A percentile compares a stretch with the other conserved stretches of the same genome.
Evolutionary conservation across 371 early-diverging fungal species (phyloP).

Genomic region (Capniomyces stellatus): DNA sequence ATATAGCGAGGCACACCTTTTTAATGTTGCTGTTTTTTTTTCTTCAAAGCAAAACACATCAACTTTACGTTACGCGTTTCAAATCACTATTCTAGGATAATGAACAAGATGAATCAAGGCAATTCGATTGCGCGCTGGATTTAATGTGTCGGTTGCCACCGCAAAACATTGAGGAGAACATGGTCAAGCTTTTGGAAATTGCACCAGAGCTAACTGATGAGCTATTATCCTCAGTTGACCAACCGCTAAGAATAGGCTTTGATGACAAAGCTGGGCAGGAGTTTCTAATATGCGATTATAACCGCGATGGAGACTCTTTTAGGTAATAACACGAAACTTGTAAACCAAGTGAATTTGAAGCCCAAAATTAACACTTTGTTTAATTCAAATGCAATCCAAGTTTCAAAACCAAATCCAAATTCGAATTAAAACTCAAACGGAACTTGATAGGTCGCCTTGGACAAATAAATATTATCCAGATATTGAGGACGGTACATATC

Average conservation of each 20-base stretch:
- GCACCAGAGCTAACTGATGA: conserved; percentile 81
- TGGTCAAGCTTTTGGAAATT: conserved; percentile 62
- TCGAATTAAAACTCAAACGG: too few species aligned
- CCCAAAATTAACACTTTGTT: not conserved
- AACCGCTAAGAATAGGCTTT: conserved; percentile 66
- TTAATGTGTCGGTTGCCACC: conserved; percentile 94
- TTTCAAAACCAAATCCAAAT: too few species aligned
- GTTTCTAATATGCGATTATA: conserved; percentile 86
- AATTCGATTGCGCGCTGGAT: conserved; percentile 83
- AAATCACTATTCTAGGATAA: too few species aligned
- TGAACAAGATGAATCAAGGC: conserved; percentile 12
- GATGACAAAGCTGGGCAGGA: conserved; percentile 60
- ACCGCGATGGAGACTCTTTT: conserved; percentile 88
- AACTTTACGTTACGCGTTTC: too few species aligned
- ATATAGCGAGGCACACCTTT: too few species aligned
- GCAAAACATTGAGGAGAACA: conserved; percentile 71
- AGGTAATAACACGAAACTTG: conserved; percentile 24
- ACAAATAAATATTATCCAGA: conserved; percentile 86
- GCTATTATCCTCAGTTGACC: conserved; percentile 75
- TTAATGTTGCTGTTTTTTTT: too few species aligned
- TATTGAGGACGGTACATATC: conserved; percentile 55
- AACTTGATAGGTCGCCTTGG: conserved; percentile 60
- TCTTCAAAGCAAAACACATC: too few species aligned
- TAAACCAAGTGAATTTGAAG: conserved; percentile 8
- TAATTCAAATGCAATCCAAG: not conserved